phyloP scores from a whole-genome alignment of 225 moss, liverwort and hornwort species.

The Thuidium tamariscinum region DNA sequence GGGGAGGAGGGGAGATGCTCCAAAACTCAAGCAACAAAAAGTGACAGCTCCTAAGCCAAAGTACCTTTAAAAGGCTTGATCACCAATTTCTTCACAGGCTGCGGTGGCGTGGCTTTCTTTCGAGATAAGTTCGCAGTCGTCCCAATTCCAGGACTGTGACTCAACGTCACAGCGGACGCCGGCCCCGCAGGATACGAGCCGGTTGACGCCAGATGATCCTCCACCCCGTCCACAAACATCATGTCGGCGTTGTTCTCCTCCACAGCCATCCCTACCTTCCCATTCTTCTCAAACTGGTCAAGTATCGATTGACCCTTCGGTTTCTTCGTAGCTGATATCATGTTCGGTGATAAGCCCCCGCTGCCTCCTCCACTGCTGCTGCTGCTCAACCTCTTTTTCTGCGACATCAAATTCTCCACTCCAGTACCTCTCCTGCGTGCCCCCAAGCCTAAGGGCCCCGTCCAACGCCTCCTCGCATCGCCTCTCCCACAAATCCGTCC shows the following conservation, averaged over 20 bases:
- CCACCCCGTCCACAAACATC: conserved; percentile 28
- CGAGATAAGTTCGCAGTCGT: conserved; percentile 96
- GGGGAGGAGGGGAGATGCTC: neutral
- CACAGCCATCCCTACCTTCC: conserved; percentile 23
- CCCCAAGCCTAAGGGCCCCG: conserved; percentile 17
- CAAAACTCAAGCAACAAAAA: neutral
- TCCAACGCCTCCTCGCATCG: conserved; percentile 19
- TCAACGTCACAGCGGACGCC: conserved; percentile 13
- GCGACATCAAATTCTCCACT: conserved; percentile 38
- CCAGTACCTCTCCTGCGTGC: neutral
- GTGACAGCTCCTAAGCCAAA: neutral
- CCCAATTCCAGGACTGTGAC: conserved; percentile 25
- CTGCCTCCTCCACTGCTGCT: conserved; percentile 11
- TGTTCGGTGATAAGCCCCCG: conserved; percentile 31
- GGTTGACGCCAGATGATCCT: conserved; percentile 33
- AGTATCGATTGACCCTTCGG: conserved; percentile 23
- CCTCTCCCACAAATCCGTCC: neutral
- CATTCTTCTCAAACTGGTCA: conserved; percentile 45
- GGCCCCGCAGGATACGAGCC: conserved; percentile 24
- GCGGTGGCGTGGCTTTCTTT: conserved; percentile 98
- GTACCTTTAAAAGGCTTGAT: conserved; percentile 99
- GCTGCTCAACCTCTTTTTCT: conserved; percentile 51
- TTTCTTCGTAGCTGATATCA: conserved; percentile 53
- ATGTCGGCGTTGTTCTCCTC: conserved; percentile 23
- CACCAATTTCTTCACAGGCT: conserved; percentile 84